phyloP scores from a whole-genome alignment of 164 flowering plant genomes.

The Stephania yunnanensis region DNA sequence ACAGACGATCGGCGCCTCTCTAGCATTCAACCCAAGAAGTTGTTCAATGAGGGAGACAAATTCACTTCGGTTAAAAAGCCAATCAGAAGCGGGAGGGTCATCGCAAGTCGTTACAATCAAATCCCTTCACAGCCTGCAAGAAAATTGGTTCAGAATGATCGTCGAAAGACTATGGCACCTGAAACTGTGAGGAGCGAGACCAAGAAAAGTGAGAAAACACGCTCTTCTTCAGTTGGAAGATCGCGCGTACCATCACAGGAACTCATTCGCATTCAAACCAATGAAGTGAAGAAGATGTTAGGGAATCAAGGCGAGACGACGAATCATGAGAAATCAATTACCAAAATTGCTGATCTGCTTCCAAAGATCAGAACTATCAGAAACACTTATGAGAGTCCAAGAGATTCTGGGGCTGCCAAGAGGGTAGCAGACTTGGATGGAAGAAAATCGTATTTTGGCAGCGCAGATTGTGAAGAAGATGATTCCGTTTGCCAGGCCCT shows the following conservation, averaged over 20 bases:
- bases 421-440: constrained; percentile 63
- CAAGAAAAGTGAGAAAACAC: constrained; percentile 38
- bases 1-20: constrained; percentile 38
- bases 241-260: constrained; percentile 5
- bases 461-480: constrained; percentile 26
- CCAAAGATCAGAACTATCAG: constrained; percentile 60
- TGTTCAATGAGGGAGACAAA: constrained; percentile 56
- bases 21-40: constrained; percentile 58
- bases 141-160: constrained; percentile 32
- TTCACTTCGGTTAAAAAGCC: constrained; percentile 43
- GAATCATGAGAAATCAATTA: constrained; percentile 14
- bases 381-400: constrained; percentile 42
- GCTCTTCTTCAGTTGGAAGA: constrained; percentile 32
- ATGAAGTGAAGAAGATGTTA: constrained; percentile 28
- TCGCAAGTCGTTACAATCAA: constrained; percentile 67
- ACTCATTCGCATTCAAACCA: constrained; percentile 21
- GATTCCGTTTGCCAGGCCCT: constrained; percentile 46
- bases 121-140: constrained; percentile 15
- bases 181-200: constrained; percentile 39
- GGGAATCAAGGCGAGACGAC: constrained; percentile 12
- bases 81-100: constrained; percentile 45
- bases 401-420: constrained; percentile 84
- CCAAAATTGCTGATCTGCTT: constrained; percentile 29
- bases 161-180: constrained; percentile 53
- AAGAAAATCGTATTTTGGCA: constrained; percentile 40